Evolutionary conservation across 2,329 filamentous ascomycete species (phyloP), one percentile per base, ranked within the genome.

Genomic region (Scorias spongiosa): DNA sequence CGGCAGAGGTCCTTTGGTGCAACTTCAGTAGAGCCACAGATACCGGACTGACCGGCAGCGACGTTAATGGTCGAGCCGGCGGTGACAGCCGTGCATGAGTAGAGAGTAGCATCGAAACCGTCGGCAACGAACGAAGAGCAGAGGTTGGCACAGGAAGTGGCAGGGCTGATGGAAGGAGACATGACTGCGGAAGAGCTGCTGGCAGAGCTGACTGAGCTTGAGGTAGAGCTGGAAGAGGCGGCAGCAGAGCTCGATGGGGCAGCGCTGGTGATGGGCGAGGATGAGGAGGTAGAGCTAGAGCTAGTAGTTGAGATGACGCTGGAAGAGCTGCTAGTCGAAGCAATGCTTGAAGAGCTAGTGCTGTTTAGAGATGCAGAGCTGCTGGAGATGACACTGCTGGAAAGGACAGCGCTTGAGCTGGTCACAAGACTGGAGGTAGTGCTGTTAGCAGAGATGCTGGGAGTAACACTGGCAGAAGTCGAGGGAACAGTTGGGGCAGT

Each of bases 1-100:
- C 65, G 63, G 49, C 66, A 68, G 11, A 66, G 50, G 44, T 66
- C 63, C 40, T 57, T 50, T 9, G 46, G 34, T n/a, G 56, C 50
- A 11, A 48, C 49, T 42, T 54, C 48, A 6, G 48, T 14, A n/a
- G 32, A 17, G 18, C 36, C 42, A 29, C 43, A 45, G 10, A 43
- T 37, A 20, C 14, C 38, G 36, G 36, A 43, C 9, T 44, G 42
- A 5, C 43, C 43, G 29, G 42, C 42, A 20, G 37, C 6, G 15
- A 47, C 42, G 8, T 42, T 17, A 36, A 47, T 29, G 10, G 39
- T 44, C 6, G 34, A 29, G 10, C 45, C 45, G 26, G 32, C 28
- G 7, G 40, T 37, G 39, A 45, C 29, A 15, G 39, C 40, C 10
- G 20, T 40, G 37, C 40, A 39, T 12, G 40, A 43, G 28, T 26